Base-by-base conservation (phyloP, 805 yeast genomes). In the Myxozyma nipponensis region DNA sequence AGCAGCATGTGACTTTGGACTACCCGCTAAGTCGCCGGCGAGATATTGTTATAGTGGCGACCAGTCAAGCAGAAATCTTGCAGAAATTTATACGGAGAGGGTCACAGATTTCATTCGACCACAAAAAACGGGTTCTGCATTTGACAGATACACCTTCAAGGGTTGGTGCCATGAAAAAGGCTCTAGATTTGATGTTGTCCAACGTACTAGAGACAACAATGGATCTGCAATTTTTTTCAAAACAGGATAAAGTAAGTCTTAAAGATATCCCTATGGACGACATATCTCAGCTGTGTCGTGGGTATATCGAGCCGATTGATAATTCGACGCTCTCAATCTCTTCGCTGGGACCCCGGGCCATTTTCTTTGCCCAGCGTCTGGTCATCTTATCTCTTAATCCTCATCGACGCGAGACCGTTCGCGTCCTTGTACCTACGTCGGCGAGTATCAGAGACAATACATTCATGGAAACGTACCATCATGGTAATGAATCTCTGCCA, bases 271-370 rank as follows among this genome's bases (percentile, higher is more conserved):
- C 54, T 18, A 19, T 42, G 9, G 46, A 38, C 9, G 39, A 38
- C 17, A 52, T 52, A 18, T 52, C 57, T 15, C 46, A 35, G 17
- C 43, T 49, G 26, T 42, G 42, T n/a, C 42, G 42, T 23, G 42
- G 47, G 7, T 49, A 34, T 34, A 48, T 52, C 22, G 57, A 52
- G 21, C 18, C 41, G 17, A 23, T 45, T 10, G 50, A 52, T 36
- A 26, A 23, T 3, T 30, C 42, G 4, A 45, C 36, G 7, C 34
- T 52, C 25, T 44, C 50, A 5, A 49, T 52, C 10, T 52, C 53
- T 5, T 47, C 57, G 6, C 22, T 52, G 22, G 28, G 19, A 19
- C 26, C 22, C 7, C 40, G 41, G 32, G 21, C 44, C 24, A 42
- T 49, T 17, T 44, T 41, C 2, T 25, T 52, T 9, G 57, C 53